These are phyloP conservation scores for Marvania coccoides DNA, from an alignment of 139 green algal genomes.

Conservation along the genomic window DNA sequence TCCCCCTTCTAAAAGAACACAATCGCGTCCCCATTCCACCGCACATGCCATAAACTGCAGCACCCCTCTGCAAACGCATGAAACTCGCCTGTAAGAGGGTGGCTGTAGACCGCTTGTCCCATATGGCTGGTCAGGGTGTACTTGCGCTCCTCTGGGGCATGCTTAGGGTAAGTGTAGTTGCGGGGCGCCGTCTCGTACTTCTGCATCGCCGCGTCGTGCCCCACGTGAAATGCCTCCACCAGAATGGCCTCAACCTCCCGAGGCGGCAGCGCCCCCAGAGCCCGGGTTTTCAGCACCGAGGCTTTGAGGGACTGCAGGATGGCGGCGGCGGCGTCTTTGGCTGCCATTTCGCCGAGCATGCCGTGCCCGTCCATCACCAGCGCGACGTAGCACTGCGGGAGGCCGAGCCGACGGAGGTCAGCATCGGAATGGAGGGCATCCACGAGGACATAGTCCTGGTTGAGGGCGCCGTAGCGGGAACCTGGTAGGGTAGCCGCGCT, in stretches of 20 bases:
- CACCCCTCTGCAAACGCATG: not conserved
- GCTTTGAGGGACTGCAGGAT: constrained; percentile 17
- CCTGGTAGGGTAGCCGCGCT: constrained; percentile 4
- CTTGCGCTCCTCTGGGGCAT: not conserved
- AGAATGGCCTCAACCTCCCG: not conserved
- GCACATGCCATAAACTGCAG: not conserved
- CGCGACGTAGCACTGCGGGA: not conserved
- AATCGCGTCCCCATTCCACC: not conserved
- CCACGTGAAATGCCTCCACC: constrained; percentile 15
- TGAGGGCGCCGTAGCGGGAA: constrained; percentile 37
- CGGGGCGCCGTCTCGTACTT: constrained; percentile 12
- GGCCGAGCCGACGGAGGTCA: not conserved
- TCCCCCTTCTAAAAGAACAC: not conserved
- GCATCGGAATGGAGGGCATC: not conserved
- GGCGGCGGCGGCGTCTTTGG: constrained; percentile 8
- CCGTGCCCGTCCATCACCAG: constrained; percentile 31
- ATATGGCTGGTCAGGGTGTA: not conserved
- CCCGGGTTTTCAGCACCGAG: not conserved
- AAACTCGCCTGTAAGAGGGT: too few relatives aligned
- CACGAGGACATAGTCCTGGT: constrained; percentile 34
- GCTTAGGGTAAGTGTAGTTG: constrained; percentile 9
- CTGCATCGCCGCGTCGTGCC: constrained; percentile 6
- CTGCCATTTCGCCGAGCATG: constrained; percentile 37
- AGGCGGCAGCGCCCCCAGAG: not conserved
- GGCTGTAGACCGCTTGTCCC: not conserved